Conservation (phyloP, 306 rosid species). For the Prunus kanzakura region DNA sequence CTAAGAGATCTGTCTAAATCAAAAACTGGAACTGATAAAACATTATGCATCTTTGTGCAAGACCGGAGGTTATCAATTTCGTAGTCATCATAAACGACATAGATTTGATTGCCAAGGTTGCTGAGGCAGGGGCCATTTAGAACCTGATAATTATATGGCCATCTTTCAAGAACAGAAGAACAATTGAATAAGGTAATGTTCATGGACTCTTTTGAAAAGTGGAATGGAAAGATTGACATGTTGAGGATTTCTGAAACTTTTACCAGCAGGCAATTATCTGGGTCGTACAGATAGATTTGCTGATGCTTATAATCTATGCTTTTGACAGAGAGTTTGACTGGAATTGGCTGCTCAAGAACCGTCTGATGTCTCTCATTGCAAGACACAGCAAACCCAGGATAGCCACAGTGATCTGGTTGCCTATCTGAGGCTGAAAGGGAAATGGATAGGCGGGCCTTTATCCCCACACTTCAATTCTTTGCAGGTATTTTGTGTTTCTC, state of each 20-base stretch:
- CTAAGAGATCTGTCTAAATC: no score
- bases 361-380: constrained; percentile 17
- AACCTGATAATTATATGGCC: no score
- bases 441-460: constrained; percentile 13
- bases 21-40: neutral
- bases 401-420: constrained; percentile 12
- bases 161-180: neutral
- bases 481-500: constrained; percentile 11
- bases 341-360: constrained; percentile 27
- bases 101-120: constrained; percentile 1
- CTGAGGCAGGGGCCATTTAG: constrained; percentile 17
- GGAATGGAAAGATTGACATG: constrained; percentile 20
- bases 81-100: neutral
- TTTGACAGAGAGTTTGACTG: constrained; percentile 23
- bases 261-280: constrained; percentile 9
- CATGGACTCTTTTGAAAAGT: accelerated
- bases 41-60: constrained; percentile 30
- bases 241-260: constrained; percentile 3
- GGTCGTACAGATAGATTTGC: constrained; percentile 16
- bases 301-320: constrained; percentile 29
- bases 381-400: constrained; percentile 32
- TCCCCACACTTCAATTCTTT: constrained; percentile 13
- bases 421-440: constrained; percentile 38
- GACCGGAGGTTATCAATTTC: neutral
- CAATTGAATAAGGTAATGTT: constrained; percentile 28